These are phyloP conservation scores for Phalaenopsis aphrodite DNA, from an alignment of 106 monocot genomes.

Conservation along the genomic window DNA sequence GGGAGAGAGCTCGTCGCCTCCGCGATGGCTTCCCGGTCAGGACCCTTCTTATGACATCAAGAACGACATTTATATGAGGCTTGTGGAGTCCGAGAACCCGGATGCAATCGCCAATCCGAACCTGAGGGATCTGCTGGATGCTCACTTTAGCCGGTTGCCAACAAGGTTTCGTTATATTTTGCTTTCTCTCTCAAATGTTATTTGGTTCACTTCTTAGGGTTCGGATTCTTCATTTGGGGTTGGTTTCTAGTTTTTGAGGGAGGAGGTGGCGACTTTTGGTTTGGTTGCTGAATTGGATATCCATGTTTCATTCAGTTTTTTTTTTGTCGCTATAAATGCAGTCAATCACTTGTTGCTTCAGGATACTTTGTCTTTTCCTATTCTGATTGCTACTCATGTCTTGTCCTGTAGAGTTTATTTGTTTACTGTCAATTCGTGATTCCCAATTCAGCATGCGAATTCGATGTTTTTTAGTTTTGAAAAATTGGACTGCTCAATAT, in stretches of 20 bases:
- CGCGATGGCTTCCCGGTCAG: slow-evolving; percentile 13
- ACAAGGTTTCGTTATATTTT: slow-evolving; percentile 30
- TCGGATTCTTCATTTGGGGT: not conserved
- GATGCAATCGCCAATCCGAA: slow-evolving; percentile 51
- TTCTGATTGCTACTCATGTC: not conserved
- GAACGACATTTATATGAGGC: slow-evolving; percentile 53
- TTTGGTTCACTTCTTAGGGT: not conserved
- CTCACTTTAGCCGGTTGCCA: slow-evolving; percentile 75
- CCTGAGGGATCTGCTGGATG: slow-evolving; percentile 46
- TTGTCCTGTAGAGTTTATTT: not conserved
- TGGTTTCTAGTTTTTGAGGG: not conserved
- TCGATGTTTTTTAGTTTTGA: not conserved
- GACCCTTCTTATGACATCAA: slow-evolving; percentile 23
- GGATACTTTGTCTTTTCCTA: not conserved
- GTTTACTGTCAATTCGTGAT: not conserved
- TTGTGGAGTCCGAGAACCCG: slow-evolving; percentile 50
- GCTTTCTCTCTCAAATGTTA: not conserved
- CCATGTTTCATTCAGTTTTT: not conserved
- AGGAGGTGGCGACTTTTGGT: not conserved
- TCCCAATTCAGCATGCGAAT: not conserved
- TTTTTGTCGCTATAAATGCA: not conserved
- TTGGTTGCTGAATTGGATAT: not conserved
- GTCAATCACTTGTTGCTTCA: not conserved
- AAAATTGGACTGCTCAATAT: not conserved
- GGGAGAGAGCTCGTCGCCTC: slow-evolving; percentile 66